Percentiles rank a stretch among this genome's conserved stretches.
phyloP scores from a whole-genome alignment of 768 basidiomycete species.

The Russula olivacea region DNA sequence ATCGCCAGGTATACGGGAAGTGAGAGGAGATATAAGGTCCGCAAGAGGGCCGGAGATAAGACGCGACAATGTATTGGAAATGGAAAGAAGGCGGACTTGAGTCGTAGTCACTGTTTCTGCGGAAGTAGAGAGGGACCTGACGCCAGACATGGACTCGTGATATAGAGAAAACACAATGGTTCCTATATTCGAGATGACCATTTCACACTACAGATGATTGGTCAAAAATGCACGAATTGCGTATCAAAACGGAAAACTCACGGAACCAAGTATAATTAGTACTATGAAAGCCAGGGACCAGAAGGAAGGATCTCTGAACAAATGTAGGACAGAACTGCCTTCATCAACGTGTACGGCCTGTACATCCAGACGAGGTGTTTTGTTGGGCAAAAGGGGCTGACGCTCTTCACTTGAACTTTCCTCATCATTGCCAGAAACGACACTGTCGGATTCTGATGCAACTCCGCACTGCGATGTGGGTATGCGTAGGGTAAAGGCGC shows the following conservation, averaged over 20 bases:
- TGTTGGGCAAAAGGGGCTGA: slow-evolving; percentile 31
- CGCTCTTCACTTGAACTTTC: slow-evolving; percentile 20
- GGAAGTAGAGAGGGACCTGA: slow-evolving; percentile 24
- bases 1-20: slow-evolving; percentile 39
- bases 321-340: slow-evolving; percentile 35
- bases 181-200: slow-evolving; percentile 80
- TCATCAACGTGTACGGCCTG: slow-evolving; percentile 29
- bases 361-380: slow-evolving; percentile 23
- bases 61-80: slow-evolving; percentile 67
- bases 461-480: slow-evolving; percentile 20
- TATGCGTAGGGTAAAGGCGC: slow-evolving; percentile 41
- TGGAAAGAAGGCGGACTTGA: slow-evolving; percentile 66
- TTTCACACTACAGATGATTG: slow-evolving; percentile 39
- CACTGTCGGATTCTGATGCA: slow-evolving; percentile 7
- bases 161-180: slow-evolving; percentile 66
- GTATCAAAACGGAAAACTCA: slow-evolving; percentile 35
- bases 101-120: slow-evolving; percentile 41
- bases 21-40: slow-evolving; percentile 63
- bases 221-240: not conserved
- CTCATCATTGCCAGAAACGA: slow-evolving; percentile 24
- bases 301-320: slow-evolving; percentile 53
- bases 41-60: slow-evolving; percentile 63
- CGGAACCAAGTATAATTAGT: slow-evolving; percentile 57
- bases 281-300: slow-evolving; percentile 55
- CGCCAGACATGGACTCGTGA: slow-evolving; percentile 22